Percentiles rank a stretch among this genome's conserved stretches.
phyloP scores from a whole-genome alignment of 2,329 filamentous ascomycete species.

The Nigrospora sphaerica region DNA sequence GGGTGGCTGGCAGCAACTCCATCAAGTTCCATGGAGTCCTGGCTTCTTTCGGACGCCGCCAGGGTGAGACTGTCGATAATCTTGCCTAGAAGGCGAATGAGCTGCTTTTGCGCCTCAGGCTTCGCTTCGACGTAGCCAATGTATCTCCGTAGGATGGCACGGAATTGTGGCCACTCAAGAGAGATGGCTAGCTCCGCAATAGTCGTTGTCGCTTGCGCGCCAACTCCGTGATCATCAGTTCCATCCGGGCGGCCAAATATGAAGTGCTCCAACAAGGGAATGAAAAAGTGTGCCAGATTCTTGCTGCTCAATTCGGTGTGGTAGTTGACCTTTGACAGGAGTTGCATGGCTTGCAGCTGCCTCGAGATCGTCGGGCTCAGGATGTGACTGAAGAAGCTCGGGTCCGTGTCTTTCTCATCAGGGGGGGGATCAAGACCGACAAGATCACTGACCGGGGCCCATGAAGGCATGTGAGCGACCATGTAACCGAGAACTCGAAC shows the following conservation, averaged over 20 bases:
- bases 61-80: constrained; percentile 69
- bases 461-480: constrained; percentile 61
- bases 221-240: constrained; percentile 74
- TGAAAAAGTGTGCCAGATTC: constrained; percentile 79
- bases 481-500: constrained; percentile 73
- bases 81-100: constrained; percentile 74
- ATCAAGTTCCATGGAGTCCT: constrained; percentile 36
- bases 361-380: constrained; percentile 83
- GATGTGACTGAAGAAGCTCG: constrained; percentile 87
- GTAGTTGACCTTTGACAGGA: constrained; percentile 63
- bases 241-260: constrained; percentile 73
- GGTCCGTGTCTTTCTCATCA: constrained; percentile 57
- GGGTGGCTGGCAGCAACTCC: constrained; percentile 13
- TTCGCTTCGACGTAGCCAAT: constrained; percentile 75
- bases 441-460: constrained; percentile 69
- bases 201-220: constrained; percentile 77
- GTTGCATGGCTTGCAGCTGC: constrained; percentile 74
- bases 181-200: constrained; percentile 69
- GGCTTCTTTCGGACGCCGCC: constrained; percentile 34
- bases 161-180: constrained; percentile 86
- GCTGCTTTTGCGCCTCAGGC: constrained; percentile 76
- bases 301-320: constrained; percentile 61
- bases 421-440: constrained; percentile 52
- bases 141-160: constrained; percentile 76
- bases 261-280: constrained; percentile 90